phyloP scores from a whole-genome alignment of 768 basidiomycete species.

The Aureoboletus auriporus region DNA sequence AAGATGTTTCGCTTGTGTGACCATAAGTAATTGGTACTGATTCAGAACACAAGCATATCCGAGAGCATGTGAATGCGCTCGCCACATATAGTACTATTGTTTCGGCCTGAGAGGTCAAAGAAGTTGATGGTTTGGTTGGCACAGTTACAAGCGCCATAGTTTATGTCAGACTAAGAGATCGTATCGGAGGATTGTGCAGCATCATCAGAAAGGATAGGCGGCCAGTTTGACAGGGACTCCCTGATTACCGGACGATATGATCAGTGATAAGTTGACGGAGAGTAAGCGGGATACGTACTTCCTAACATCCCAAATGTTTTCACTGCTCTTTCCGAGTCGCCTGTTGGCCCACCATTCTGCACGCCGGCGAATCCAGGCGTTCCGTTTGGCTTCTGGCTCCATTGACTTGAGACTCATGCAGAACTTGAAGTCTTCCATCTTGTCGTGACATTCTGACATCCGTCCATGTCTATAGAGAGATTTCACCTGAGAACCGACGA shows the following conservation, averaged over 20 bases:
- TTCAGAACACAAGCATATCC: too few relatives aligned
- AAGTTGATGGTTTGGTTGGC: too few relatives aligned
- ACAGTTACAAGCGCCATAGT: background rate
- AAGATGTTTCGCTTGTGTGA: too few relatives aligned
- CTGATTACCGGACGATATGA: conserved; percentile 8
- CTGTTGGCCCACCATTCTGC: conserved; percentile 95
- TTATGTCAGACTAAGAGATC: conserved; percentile 14
- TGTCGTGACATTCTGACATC: conserved; percentile 63
- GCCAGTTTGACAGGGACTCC: conserved; percentile 26
- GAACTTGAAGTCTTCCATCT: conserved; percentile 92
- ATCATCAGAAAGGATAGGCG: conserved; percentile 21
- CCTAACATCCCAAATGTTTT: conserved; percentile 91
- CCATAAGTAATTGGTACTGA: too few relatives aligned
- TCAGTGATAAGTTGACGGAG: background rate
- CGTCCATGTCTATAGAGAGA: conserved; percentile 86
- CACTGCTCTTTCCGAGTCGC: conserved; percentile 76
- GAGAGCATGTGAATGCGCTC: too few relatives aligned
- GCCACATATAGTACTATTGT: too few relatives aligned
- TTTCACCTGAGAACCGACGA: conserved; percentile 73
- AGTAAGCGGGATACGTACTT: conserved; percentile 51
- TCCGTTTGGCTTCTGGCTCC: conserved; percentile 70
- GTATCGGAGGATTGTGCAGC: conserved; percentile 17
- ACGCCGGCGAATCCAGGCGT: conserved; percentile 79
- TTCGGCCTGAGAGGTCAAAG: too few relatives aligned
- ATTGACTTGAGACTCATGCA: conserved; percentile 82